A percentile compares a stretch with the other conserved stretches of the same genome.
Evolutionary conservation across 2,329 filamentous ascomycete genomes (phyloP).

Genomic region (Sarocladium oryzae): DNA sequence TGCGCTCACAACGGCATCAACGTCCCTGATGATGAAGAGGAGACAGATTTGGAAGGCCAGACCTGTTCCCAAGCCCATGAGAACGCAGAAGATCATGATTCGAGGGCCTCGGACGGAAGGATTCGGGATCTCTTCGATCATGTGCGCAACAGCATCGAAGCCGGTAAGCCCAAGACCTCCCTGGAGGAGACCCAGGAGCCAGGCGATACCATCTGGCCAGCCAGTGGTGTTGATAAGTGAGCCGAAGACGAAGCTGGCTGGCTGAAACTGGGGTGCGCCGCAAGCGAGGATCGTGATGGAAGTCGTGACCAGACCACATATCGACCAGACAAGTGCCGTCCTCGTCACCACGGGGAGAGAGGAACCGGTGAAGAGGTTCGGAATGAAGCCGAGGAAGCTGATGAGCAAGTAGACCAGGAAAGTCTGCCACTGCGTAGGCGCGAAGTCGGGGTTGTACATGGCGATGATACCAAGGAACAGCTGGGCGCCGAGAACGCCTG

Average conservation of each 20-base stretch:
- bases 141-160: conserved; percentile 53
- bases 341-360: conserved; percentile 45
- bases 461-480: conserved; percentile 51
- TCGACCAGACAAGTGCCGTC: conserved; percentile 47
- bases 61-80: conserved; percentile 41
- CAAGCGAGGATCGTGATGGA: conserved; percentile 44
- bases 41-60: conserved; percentile 47
- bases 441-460: conserved; percentile 42
- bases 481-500: conserved; percentile 51
- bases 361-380: conserved; percentile 47
- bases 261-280: conserved; percentile 44
- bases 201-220: conserved; percentile 50
- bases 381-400: conserved; percentile 38
- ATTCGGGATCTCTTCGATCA: conserved; percentile 50
- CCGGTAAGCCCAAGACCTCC: conserved; percentile 35
- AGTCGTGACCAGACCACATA: conserved; percentile 44
- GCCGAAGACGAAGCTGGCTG: conserved; percentile 45
- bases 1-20: conserved; percentile 34
- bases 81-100: conserved; percentile 46
- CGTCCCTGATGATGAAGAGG: conserved; percentile 42
- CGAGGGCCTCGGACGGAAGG: conserved; percentile 43
- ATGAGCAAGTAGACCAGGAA: conserved; percentile 49
- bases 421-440: conserved; percentile 42
- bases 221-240: conserved; percentile 38
- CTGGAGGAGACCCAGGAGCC: conserved; percentile 52